Percentiles rank a stretch among this genome's conserved stretches.
Conservation (phyloP, 1,284 basidiomycete genomes). For the Pterulicium gracile region DNA sequence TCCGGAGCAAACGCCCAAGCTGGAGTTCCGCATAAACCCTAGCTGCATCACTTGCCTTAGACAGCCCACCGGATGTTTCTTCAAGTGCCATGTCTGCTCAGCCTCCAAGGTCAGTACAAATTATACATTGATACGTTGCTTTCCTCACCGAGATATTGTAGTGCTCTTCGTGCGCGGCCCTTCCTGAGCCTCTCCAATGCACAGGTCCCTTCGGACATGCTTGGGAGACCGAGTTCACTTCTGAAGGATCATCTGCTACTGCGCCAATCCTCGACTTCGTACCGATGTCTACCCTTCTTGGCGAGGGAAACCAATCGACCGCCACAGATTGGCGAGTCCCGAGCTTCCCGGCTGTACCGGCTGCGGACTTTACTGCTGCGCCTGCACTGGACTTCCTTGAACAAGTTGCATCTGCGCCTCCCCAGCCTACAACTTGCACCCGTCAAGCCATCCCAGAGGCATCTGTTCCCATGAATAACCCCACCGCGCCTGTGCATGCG, state of each 20-base stretch:
- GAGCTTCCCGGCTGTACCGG: too few relatives aligned
- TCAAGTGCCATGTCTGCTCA: not conserved
- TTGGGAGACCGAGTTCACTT: too few relatives aligned
- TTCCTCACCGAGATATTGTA: not conserved
- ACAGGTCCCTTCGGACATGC: not conserved
- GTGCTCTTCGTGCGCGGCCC: not conserved
- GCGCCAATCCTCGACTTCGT: too few relatives aligned
- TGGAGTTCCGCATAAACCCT: not conserved
- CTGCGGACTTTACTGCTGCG: too few relatives aligned
- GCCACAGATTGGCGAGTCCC: too few relatives aligned
- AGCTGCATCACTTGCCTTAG: not conserved
- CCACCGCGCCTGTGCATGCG: conserved; percentile 21
- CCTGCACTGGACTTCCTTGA: too few relatives aligned
- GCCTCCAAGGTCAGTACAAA: not conserved
- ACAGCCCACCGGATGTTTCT: not conserved
- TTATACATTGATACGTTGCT: not conserved
- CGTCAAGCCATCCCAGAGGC: too few relatives aligned
- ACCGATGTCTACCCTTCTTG: too few relatives aligned
- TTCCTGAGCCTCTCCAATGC: not conserved
- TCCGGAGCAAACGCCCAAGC: conserved; percentile 2
- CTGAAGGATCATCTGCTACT: too few relatives aligned
- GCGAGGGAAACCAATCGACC: too few relatives aligned
- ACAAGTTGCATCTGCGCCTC: too few relatives aligned
- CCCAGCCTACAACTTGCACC: too few relatives aligned
- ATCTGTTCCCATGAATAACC: not conserved